Conservation (phyloP, 176 grass and related monocot species). For the Oryza glaberrima region DNA sequence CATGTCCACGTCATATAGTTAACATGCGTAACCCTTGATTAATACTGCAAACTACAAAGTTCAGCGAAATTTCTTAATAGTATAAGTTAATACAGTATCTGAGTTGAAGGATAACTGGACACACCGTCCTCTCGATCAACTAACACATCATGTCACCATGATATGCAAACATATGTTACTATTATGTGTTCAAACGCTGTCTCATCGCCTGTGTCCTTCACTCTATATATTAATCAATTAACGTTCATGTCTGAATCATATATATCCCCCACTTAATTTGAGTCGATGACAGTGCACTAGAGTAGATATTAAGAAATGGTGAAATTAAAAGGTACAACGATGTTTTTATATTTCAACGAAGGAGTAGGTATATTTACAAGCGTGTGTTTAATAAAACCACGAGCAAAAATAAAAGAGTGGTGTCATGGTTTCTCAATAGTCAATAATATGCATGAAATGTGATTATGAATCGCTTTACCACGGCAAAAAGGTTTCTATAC, state of each 20-base stretch:
- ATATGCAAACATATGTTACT: not conserved
- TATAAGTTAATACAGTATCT: not conserved
- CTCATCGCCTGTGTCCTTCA: not conserved
- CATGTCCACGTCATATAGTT: not conserved
- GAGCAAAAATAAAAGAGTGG: too few species aligned
- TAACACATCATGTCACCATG: not conserved
- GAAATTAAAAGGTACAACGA: not conserved
- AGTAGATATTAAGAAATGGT: not conserved
- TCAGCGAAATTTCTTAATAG: not conserved
- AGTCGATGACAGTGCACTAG: not conserved
- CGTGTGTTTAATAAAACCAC: too few species aligned
- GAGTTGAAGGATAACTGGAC: not conserved
- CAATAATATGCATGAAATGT: not conserved
- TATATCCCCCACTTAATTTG: not conserved
- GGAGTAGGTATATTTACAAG: too few species aligned
- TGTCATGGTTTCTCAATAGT: too few species aligned
- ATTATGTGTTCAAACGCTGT: not conserved
- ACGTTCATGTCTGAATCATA: not conserved
- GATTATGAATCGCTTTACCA: not conserved
- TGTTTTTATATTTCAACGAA: too few species aligned
- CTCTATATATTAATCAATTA: not conserved
- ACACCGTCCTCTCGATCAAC: not conserved
- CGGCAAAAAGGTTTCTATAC: too few species aligned
- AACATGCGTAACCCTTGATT: not conserved
- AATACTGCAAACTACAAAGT: not conserved